Percentiles rank a stretch among this genome's conserved stretches.
phyloP scores from a whole-genome alignment of 2,329 filamentous ascomycete genomes.

The Xylariaceae sp. region DNA sequence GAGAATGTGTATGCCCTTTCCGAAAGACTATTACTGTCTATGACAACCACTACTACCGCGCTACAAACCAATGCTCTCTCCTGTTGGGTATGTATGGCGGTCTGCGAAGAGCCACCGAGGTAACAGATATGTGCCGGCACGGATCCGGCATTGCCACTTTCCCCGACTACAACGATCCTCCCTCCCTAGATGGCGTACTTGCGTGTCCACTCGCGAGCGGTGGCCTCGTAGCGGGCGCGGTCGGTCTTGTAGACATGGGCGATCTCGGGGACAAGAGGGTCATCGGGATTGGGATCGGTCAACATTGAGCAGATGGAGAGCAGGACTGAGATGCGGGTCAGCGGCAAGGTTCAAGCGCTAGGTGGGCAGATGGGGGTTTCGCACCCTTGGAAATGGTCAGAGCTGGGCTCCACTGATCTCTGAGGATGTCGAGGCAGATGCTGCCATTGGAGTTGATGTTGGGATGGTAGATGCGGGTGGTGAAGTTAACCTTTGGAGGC shows the following conservation, averaged over 20 bases:
- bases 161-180: background rate
- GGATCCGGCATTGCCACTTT: background rate
- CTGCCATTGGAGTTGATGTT: conserved; percentile 99
- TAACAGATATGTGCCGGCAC: background rate
- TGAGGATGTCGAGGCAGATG: conserved; percentile 96
- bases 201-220: conserved; percentile 95
- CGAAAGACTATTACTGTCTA: conserved; percentile 21
- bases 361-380: conserved; percentile 16
- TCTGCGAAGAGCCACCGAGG: background rate
- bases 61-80: background rate
- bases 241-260: conserved; percentile 99
- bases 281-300: conserved; percentile 98
- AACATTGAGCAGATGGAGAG: conserved; percentile 99
- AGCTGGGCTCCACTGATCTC: conserved; percentile 98
- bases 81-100: background rate
- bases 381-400: conserved; percentile 97
- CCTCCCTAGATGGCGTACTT: conserved; percentile 86
- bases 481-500: conserved; percentile 99
- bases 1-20: conserved; percentile 20
- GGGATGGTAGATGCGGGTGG: conserved; percentile 98
- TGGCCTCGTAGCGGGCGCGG: conserved; percentile 91
- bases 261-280: conserved; percentile 97
- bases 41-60: conserved; percentile 4
- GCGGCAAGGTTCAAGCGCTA: background rate
- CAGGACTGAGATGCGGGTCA: conserved; percentile 60